Conservation (phyloP, 805 yeast species). For the Suhomyces faveliae region DNA sequence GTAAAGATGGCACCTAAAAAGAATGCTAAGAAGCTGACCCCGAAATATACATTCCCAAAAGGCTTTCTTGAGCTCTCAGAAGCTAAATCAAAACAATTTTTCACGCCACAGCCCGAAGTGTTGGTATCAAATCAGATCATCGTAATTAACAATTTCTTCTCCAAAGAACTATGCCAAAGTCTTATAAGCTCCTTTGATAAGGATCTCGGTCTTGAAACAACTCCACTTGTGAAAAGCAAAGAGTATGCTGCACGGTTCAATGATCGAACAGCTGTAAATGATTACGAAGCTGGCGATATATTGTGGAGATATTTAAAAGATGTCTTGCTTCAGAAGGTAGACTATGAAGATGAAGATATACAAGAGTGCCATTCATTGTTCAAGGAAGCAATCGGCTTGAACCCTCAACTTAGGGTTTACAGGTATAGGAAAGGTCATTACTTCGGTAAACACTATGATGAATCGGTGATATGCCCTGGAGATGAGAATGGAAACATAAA, state of each 20-base stretch:
- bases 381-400: constrained; percentile 44
- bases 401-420: constrained; percentile 56
- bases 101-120: constrained; percentile 20
- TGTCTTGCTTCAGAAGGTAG: constrained; percentile 27
- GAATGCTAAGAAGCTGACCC: neutral
- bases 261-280: constrained; percentile 47
- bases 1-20: constrained; percentile 12
- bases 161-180: constrained; percentile 37
- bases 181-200: constrained; percentile 32
- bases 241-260: constrained; percentile 58
- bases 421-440: constrained; percentile 56
- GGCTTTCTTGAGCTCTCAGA: constrained; percentile 13
- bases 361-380: constrained; percentile 28
- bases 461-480: constrained; percentile 40
- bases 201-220: constrained; percentile 39
- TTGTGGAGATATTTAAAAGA: constrained; percentile 45
- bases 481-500: constrained; percentile 19
- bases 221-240: constrained; percentile 47
- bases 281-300: constrained; percentile 33
- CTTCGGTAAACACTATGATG: constrained; percentile 63
- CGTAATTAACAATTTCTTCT: constrained; percentile 39
- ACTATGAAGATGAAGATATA: constrained; percentile 26
- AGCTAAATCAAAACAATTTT: constrained; percentile 12
- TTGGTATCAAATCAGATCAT: constrained; percentile 39
- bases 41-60: constrained; percentile 19